phyloP scores from a whole-genome alignment of 306 rosid genomes.

The Dryas alaskensis region DNA sequence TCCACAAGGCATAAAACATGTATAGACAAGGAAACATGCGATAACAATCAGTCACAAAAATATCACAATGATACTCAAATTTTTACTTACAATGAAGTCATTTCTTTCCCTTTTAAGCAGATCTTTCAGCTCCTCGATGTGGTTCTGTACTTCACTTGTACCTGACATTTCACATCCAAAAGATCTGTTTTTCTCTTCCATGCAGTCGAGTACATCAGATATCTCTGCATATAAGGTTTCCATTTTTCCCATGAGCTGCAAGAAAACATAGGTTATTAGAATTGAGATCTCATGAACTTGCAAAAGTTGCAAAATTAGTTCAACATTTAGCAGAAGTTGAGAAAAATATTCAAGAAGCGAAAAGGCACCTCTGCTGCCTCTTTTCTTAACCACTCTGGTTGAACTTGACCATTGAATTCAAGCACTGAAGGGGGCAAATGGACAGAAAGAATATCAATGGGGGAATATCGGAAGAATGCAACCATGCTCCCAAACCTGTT shows the following conservation, averaged over 20 bases:
- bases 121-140: slow-evolving; percentile 65
- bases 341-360: neutral
- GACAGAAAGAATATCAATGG: slow-evolving; percentile 85
- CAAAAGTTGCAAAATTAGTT: slow-evolving; percentile 13
- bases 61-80: slow-evolving; percentile 4
- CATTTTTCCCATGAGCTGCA: slow-evolving; percentile 68
- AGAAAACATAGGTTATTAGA: slow-evolving; percentile 18
- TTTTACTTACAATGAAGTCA: slow-evolving; percentile 70
- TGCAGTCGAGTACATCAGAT: slow-evolving; percentile 55
- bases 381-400: slow-evolving; percentile 68
- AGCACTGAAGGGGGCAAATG: slow-evolving; percentile 79
- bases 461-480: slow-evolving; percentile 89
- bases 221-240: slow-evolving; percentile 73
- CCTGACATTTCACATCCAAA: slow-evolving; percentile 45
- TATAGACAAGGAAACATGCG: slow-evolving; percentile 10
- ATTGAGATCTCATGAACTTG: slow-evolving; percentile 5
- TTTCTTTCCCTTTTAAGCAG: slow-evolving; percentile 60
- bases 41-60: slow-evolving; percentile 2
- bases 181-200: slow-evolving; percentile 56
- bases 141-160: slow-evolving; percentile 46
- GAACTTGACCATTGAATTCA: slow-evolving; percentile 64
- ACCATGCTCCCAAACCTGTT: slow-evolving; percentile 94
- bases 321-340: slow-evolving; percentile 9
- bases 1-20: slow-evolving; percentile 3
- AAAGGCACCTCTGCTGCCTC: slow-evolving; percentile 76